These are phyloP conservation scores for Sanghuangporus sanghuang DNA, from an alignment of 1,284 basidiomycete genomes.

Conservation along the genomic window DNA sequence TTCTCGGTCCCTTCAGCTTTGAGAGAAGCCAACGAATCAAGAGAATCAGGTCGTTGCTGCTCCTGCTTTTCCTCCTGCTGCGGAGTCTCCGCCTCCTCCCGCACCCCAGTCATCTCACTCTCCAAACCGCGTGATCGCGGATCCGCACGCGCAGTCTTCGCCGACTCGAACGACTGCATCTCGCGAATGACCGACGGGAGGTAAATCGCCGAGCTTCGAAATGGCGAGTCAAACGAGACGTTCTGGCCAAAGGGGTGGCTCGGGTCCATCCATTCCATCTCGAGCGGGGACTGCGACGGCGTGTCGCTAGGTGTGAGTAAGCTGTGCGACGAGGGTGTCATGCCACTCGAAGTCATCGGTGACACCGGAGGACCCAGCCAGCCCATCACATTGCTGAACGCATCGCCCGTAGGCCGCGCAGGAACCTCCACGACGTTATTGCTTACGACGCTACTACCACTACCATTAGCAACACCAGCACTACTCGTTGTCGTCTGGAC, in stretches of 20 bases:
- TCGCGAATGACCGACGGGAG: slow-evolving; percentile 55
- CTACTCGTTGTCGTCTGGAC: slow-evolving; percentile 17
- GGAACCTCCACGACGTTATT: not conserved
- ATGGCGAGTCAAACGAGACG: slow-evolving; percentile 56
- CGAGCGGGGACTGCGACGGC: slow-evolving; percentile 23
- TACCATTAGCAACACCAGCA: slow-evolving; percentile 7
- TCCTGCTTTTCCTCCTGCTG: not conserved
- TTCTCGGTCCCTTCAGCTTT: not conserved
- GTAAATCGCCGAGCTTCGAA: slow-evolving; percentile 35
- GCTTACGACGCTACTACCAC: too few relatives aligned
- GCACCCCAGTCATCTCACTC: not conserved
- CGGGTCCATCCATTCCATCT: slow-evolving; percentile 19
- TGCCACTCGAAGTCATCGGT: slow-evolving; percentile 33
- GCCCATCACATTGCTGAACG: slow-evolving; percentile 62
- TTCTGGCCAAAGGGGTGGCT: slow-evolving; percentile 55
- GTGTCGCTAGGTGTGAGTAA: slow-evolving; percentile 17
- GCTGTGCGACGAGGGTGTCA: slow-evolving; percentile 25
- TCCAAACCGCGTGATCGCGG: slow-evolving; percentile 19
- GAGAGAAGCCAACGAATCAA: slow-evolving; percentile 11
- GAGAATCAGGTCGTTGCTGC: slow-evolving; percentile 12
- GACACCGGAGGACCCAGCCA: slow-evolving; percentile 40
- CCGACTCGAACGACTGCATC: slow-evolving; percentile 79
- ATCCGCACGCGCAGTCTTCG: slow-evolving; percentile 56
- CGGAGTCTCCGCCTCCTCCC: slow-evolving; percentile 10
- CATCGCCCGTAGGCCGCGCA: slow-evolving; percentile 36